Conservation (phyloP, 192 early-diverging fungal species). For the Umbelopsis isabellina region DNA sequence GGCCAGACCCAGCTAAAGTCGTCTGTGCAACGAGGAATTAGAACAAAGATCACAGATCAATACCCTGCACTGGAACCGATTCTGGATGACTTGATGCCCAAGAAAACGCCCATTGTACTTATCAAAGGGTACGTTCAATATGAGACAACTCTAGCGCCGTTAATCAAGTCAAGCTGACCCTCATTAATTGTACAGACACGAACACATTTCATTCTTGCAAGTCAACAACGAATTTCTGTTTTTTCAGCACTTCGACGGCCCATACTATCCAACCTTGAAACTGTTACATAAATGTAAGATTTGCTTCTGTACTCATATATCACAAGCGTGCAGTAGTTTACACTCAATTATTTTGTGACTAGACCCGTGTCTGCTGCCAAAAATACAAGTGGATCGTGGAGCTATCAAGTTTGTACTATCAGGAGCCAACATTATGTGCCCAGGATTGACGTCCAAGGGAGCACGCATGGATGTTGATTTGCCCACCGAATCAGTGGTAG, state of each 20-base stretch:
- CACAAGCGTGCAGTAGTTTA: background rate
- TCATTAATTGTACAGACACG: constrained; percentile 61
- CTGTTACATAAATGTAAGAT: constrained; percentile 88
- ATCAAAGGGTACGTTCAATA: constrained; percentile 77
- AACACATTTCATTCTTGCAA: constrained; percentile 84
- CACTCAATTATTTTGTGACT: background rate
- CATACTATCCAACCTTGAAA: constrained; percentile 82
- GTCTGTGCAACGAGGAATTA: constrained; percentile 85
- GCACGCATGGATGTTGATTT: constrained; percentile 78
- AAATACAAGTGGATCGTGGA: constrained; percentile 91
- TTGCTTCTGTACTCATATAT: background rate
- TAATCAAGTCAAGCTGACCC: background rate
- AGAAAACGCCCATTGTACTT: constrained; percentile 84
- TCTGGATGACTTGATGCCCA: constrained; percentile 96
- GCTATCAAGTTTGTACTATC: constrained; percentile 98
- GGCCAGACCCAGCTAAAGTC: constrained; percentile 90
- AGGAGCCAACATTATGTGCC: constrained; percentile 99
- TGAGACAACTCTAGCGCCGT: background rate
- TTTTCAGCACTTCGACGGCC: constrained; percentile 96
- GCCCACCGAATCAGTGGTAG: constrained; percentile 74
- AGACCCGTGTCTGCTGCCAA: constrained; percentile 91
- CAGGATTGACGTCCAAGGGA: constrained; percentile 93
- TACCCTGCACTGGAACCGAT: constrained; percentile 85
- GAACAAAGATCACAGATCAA: constrained; percentile 84
- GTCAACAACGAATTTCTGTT: constrained; percentile 86